phyloP scores from a whole-genome alignment of 2,329 filamentous ascomycete species.

The Podosphaera leucotricha region DNA sequence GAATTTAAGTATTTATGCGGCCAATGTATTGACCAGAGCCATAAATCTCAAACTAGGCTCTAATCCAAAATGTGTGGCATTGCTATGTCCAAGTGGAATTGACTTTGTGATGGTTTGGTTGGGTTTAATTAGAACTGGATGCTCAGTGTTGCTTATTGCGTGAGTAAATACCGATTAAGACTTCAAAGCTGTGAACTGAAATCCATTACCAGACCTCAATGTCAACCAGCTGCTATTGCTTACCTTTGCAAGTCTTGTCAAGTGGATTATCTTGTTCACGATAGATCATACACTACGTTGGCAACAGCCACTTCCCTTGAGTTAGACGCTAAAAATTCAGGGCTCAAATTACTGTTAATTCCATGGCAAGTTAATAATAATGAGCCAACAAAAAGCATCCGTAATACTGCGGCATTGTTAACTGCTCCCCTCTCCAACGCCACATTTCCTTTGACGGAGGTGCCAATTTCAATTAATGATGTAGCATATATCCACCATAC shows the following conservation, averaged over 20 bases:
- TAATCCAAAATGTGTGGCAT: constrained; percentile 18
- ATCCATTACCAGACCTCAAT: constrained; percentile 20
- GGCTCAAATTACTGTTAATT: constrained; percentile 3
- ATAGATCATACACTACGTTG: constrained; percentile 7
- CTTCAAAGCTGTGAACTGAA: constrained; percentile 2
- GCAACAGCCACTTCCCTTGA: constrained; percentile 1
- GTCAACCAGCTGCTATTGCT: constrained; percentile 22
- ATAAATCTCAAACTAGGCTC: constrained; percentile 4
- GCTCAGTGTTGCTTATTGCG: constrained; percentile 32
- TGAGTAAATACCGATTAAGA: constrained; percentile 11
- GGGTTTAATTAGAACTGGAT: constrained; percentile 30
- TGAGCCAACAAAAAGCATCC: not conserved
- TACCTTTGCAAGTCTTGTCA: constrained; percentile 27
- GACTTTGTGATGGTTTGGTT: constrained; percentile 37
- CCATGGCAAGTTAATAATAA: constrained; percentile 1
- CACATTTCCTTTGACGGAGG: not conserved
- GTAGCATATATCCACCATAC: constrained; percentile 37
- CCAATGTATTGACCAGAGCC: not conserved
- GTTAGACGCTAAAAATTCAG: constrained; percentile 6
- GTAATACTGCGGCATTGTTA: not conserved
- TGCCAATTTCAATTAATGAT: not conserved
- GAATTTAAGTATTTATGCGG: constrained; percentile 6
- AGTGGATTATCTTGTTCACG: constrained; percentile 24
- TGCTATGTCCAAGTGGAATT: constrained; percentile 31
- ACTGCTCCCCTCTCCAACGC: not conserved